A percentile compares a stretch with the other conserved stretches of the same genome.
Conservation (phyloP, 345 rosid species). For the Eucalyptus melliodora region DNA sequence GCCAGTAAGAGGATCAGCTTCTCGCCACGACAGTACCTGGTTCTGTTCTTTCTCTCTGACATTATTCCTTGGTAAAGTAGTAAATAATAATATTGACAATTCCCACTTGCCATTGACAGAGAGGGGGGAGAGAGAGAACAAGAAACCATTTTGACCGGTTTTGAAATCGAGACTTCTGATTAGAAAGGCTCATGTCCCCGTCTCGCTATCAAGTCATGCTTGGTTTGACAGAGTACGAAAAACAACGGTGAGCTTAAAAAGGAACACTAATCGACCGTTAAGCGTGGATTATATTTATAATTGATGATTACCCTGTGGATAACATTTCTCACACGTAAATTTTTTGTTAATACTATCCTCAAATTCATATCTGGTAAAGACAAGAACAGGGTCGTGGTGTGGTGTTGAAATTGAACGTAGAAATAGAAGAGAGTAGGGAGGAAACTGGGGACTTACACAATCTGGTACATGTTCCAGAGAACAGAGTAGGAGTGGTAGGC, state of each 20-base stretch:
- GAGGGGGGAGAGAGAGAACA: background rate
- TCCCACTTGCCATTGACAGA: background rate
- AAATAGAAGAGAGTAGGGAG: background rate
- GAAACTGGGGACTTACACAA: conserved; percentile 36
- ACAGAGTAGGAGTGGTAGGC: conserved; percentile 52
- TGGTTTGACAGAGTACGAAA: background rate
- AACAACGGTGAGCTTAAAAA: background rate
- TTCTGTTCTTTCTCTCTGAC: background rate
- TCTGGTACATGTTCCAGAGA: conserved; percentile 62
- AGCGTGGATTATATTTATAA: background rate
- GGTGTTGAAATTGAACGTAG: background rate
- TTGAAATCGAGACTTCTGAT: background rate
- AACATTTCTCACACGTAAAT: background rate
- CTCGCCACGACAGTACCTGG: background rate
- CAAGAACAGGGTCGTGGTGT: background rate
- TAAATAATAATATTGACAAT: background rate
- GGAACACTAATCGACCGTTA: background rate
- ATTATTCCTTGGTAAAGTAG: background rate
- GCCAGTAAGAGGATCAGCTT: background rate
- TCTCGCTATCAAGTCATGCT: background rate
- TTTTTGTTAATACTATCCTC: background rate
- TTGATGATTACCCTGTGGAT: background rate
- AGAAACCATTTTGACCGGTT: background rate
- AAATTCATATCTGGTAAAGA: background rate
- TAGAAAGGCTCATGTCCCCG: background rate